Base-by-base conservation (phyloP, 164 flowering plant genomes). In the Annona cherimola region DNA sequence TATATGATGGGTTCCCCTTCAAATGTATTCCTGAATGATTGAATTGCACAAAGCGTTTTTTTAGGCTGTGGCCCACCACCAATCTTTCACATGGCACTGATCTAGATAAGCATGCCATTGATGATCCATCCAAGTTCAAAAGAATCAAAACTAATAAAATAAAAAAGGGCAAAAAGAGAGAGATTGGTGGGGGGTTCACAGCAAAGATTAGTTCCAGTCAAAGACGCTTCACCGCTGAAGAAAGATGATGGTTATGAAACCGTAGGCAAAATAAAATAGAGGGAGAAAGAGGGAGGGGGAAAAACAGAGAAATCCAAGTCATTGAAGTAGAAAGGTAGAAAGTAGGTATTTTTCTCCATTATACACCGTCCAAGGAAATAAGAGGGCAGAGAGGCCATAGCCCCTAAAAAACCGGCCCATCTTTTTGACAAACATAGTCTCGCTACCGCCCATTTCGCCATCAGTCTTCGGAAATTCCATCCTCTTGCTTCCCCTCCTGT, bases 181-280 rank as follows among this genome's bases (percentile, higher is more conserved):
- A 61, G 19, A 61, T 16, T 61, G 19, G 18, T 3, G 19, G 63
- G 39, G 35, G 35, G 35, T 26, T 26, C 35, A 26, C 20, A 61
- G 19, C 20, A 26, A 61, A 61, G 18, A 19, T 61, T 7, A 35
- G 45, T 63, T 63, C 40, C 42, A 18, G 66, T 63, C 66, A 63
- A 63, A 63, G 66, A 63, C 66, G 66, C 66, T 63, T 63, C 40
- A 18, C 42, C 35, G 66, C 42, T 11, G 66, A 61, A 61, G 35
- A 63, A 63, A 63, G 42, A 63, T 35, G 66, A 40, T 9, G 41
- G 63, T 61, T 2, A 7, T 7, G 16, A 16, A 7, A 2, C 16
- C 6, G 19, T n/a, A 63, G 14, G 41, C 35, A 63, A 63, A 40
- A 63, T 40, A 35, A 63, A 63, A 35, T 1, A 63, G 42, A 61